Conservation (phyloP, 2,329 filamentous ascomycete species). For the Fusarium succisae region DNA sequence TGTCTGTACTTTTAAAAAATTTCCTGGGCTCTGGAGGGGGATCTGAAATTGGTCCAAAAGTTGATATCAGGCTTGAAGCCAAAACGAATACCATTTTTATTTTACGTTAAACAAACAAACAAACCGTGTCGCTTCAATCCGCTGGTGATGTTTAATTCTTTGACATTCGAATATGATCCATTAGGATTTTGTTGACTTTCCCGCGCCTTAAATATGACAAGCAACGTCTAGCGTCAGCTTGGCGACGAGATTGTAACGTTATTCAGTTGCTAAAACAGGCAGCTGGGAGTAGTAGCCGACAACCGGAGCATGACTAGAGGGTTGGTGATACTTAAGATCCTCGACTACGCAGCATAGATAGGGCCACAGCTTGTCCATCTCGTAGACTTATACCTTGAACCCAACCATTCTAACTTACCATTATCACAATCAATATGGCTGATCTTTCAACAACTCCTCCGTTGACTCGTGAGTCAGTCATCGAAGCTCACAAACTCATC, state of each 20-base stretch:
- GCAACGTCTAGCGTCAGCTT: not conserved
- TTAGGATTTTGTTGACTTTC: not conserved
- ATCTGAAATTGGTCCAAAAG: conserved; percentile 42
- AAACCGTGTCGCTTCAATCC: not conserved
- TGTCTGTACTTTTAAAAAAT: conserved; percentile 39
- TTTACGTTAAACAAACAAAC: not conserved
- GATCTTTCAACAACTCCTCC: conserved; percentile 65
- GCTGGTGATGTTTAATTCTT: not conserved
- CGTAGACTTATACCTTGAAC: not conserved
- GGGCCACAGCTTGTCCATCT: not conserved
- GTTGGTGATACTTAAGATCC: conserved; percentile 4
- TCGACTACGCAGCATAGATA: not conserved
- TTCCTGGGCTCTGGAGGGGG: conserved; percentile 36
- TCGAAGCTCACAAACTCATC: conserved; percentile 77
- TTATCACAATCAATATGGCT: conserved; percentile 55
- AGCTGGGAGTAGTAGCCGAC: conserved; percentile 23
- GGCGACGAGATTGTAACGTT: not conserved
- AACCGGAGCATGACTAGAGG: conserved; percentile 4
- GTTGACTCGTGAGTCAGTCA: conserved; percentile 77
- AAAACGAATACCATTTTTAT: conserved; percentile 38
- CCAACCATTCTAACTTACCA: not conserved
- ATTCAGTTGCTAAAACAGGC: conserved; percentile 12
- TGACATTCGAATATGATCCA: not conserved
- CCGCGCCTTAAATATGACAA: conserved; percentile 22
- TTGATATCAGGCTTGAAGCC: conserved; percentile 39